These are phyloP conservation scores for Alternaria incomplexa DNA, from an alignment of 2,329 filamentous ascomycete species.

Conservation along the genomic window DNA sequence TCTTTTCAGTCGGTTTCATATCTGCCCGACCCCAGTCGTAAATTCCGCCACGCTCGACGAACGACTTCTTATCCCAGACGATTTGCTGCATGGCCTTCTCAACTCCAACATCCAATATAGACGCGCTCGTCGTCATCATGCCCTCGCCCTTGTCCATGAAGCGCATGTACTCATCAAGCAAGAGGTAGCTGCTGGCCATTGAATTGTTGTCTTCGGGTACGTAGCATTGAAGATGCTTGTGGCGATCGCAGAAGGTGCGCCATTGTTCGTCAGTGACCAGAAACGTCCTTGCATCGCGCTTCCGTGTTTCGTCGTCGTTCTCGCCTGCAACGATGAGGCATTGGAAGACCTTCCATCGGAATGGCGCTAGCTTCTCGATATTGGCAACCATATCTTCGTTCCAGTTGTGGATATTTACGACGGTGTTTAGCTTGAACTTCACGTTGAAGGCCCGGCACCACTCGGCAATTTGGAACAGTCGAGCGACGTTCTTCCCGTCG, in stretches of 20 bases:
- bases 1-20: neutral
- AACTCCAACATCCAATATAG: conserved; percentile 3
- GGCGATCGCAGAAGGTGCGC: neutral
- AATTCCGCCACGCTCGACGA: conserved; percentile 1
- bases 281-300: conserved; percentile 4
- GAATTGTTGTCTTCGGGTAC: conserved; percentile 1
- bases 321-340: conserved; percentile 7
- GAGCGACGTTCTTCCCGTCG: neutral
- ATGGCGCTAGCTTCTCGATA: conserved; percentile 3
- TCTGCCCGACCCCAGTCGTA: conserved; percentile 5
- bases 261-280: conserved; percentile 1
- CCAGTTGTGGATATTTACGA: conserved; percentile 4
- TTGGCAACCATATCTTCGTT: conserved; percentile 5
- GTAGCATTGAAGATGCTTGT: neutral
- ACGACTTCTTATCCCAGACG: conserved; percentile 7
- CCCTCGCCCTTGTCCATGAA: conserved; percentile 4
- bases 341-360: conserved; percentile 9
- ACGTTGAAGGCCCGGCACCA: neutral
- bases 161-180: conserved; percentile 7
- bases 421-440: conserved; percentile 9
- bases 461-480: neutral
- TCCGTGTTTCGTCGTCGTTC: neutral
- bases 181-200: conserved; percentile 2
- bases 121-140: neutral
- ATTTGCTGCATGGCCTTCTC: neutral